A percentile compares a stretch with the other conserved stretches of the same genome.
Conservation (phyloP, 441 rosid species). For the Corymbia citriodora region DNA sequence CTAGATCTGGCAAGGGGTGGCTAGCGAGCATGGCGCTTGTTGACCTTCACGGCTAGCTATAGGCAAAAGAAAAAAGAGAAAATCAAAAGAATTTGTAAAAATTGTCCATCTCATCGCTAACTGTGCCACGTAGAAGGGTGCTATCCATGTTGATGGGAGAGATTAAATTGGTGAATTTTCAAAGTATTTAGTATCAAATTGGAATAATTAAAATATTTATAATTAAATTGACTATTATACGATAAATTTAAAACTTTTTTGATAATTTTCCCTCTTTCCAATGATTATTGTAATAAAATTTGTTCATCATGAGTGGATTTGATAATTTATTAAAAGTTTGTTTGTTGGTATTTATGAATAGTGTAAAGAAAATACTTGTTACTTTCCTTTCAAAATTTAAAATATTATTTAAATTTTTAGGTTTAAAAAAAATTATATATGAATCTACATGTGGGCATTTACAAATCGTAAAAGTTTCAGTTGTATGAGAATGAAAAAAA, state of each 20-base stretch:
- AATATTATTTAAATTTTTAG: neutral
- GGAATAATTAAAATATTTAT: neutral
- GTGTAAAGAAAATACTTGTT: neutral
- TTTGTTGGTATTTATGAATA: neutral
- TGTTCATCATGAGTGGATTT: neutral
- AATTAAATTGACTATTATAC: neutral
- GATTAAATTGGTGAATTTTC: neutral
- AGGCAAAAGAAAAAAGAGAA: neutral
- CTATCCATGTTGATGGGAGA: neutral
- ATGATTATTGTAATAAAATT: neutral
- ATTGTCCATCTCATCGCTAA: rapidly evolving
- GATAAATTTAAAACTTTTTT: neutral
- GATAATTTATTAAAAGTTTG: neutral
- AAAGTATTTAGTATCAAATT: rapidly evolving
- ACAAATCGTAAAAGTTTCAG: neutral
- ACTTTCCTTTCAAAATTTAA: neutral
- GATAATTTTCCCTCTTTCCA: neutral
- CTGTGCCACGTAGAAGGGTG: neutral
- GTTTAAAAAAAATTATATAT: neutral
- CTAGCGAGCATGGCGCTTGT: rapidly evolving
- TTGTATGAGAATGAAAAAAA: neutral
- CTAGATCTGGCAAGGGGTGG: neutral
- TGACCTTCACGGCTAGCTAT: neutral
- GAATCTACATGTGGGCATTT: neutral
- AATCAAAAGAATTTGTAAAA: neutral